These are phyloP conservation scores for Ceratocystis destructans DNA, from an alignment of 2,329 filamentous ascomycete species.

Conservation along the genomic window DNA sequence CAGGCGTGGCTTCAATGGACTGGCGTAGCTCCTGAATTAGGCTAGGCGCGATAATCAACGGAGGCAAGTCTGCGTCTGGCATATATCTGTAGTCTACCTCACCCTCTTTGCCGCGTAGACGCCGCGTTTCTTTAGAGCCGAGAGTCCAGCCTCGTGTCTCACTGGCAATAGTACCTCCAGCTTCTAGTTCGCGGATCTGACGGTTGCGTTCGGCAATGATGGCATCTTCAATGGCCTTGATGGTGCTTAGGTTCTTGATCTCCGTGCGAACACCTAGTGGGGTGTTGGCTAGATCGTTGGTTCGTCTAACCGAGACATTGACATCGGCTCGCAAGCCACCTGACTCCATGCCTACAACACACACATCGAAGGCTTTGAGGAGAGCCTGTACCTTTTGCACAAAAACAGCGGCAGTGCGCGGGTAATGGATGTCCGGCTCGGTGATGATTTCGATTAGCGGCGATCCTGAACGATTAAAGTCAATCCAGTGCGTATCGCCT, in stretches of 20 bases:
- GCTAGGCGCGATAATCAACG: constrained; percentile 59
- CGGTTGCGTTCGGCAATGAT: constrained; percentile 82
- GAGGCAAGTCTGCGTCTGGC: constrained; percentile 83
- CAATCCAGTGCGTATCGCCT: constrained; percentile 60
- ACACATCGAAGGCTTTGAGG: constrained; percentile 67
- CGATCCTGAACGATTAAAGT: constrained; percentile 85
- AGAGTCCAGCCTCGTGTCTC: constrained; percentile 92
- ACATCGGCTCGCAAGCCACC: constrained; percentile 87
- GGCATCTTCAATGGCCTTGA: constrained; percentile 90
- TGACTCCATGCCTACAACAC: constrained; percentile 82
- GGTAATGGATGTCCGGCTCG: constrained; percentile 72
- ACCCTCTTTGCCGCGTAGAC: constrained; percentile 82
- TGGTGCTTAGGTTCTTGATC: constrained; percentile 92
- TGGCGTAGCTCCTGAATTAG: constrained; percentile 50
- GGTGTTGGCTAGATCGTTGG: constrained; percentile 25
- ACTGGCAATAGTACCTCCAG: constrained; percentile 59
- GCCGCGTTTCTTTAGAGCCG: constrained; percentile 65
- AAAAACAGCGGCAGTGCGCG: constrained; percentile 72
- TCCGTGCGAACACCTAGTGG: constrained; percentile 74
- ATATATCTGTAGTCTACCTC: constrained; percentile 98
- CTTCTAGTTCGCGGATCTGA: constrained; percentile 68
- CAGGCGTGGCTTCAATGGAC: constrained; percentile 58
- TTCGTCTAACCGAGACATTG: constrained; percentile 72
- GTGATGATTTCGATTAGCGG: constrained; percentile 95
- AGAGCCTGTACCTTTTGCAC: constrained; percentile 79